Evolutionary conservation across 169 alveolate species (phyloP), one percentile per base, ranked within the genome.

Genomic region (Eimeria sp.): DNA sequence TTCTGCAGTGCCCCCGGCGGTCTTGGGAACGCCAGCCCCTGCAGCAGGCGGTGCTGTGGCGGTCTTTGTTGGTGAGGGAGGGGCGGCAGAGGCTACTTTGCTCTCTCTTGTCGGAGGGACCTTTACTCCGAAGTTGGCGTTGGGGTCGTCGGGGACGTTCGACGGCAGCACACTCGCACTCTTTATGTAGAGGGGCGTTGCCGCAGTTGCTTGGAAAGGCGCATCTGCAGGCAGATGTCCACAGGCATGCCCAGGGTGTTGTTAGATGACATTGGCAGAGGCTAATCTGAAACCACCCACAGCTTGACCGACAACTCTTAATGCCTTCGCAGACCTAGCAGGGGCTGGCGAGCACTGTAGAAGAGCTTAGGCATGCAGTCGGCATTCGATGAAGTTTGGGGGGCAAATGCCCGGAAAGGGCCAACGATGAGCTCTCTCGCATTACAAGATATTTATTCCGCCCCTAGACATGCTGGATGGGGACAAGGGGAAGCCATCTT

Each of bases 121-220:
- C 40, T 82, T 82, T 20, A 61, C 80, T 10, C 82, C 93, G n/a
- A 86, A 58, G 47, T n/a, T 86, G 43, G 82, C 93, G 80, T 2
- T 43, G 65, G 87, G 86, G 22, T 72, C 95, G 6, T 89, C 95
- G 54, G 95, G 95, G n/a, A 89, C 61, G 20, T 47, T 43, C 75
- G 67, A 2, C 25, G 92, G 95, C 54, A 92, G 72, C 45, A 78
- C 57, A 27, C n/a, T 78, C 54, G 91, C 70, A 49, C 82, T 91
- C 86, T 92, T 92, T 18, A 92, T 65, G 70, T 65, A 92, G 16
- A 92, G 84, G 34, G 95, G 95, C 16, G 95, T 78, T 54, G 95
- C 95, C 4, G 95, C 90, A 34, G 86, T 92, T 27, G 95, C 91
- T 76, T 92, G 95, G 84, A 92, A 92, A 16, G 95, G 91, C 43